Evolutionary conservation across 768 basidiomycete genomes (phyloP).

Genomic region (Auricularia sp.): DNA sequence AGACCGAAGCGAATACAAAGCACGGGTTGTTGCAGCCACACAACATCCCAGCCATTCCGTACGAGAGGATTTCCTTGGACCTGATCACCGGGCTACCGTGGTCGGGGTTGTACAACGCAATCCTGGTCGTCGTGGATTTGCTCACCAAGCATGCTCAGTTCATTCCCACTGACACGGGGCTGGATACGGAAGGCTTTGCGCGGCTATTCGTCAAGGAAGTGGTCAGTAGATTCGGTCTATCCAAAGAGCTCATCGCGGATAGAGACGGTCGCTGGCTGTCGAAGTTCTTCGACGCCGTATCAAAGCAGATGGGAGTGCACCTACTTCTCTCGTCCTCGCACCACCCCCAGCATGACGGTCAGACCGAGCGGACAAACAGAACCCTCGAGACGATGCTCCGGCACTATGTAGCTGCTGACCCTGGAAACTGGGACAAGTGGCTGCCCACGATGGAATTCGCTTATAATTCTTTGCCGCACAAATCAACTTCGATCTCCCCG

Average conservation of each 20-base stretch:
- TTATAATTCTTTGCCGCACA: no score
- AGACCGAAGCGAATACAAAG: not conserved
- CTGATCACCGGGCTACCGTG: slow-evolving; percentile 26
- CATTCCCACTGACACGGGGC: not conserved
- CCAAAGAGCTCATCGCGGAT: no score
- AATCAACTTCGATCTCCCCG: no score
- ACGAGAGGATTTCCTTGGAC: slow-evolving; percentile 13
- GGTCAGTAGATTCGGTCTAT: no score
- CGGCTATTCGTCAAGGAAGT: no score
- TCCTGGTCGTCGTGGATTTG: slow-evolving; percentile 4
- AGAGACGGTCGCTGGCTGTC: no score
- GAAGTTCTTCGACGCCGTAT: no score
- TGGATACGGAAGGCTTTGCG: no score
- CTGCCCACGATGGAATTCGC: no score
- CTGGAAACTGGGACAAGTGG: no score
- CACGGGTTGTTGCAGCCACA: slow-evolving; percentile 11
- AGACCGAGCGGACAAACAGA: slow-evolving; percentile 26
- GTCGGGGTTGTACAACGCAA: slow-evolving; percentile 14
- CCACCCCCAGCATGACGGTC: slow-evolving; percentile 24
- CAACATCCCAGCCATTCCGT: slow-evolving; percentile 15
- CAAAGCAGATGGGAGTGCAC: no score
- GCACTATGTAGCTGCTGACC: slow-evolving; percentile 17
- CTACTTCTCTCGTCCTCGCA: not conserved
- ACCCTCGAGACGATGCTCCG: slow-evolving; percentile 21
- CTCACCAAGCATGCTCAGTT: slow-evolving; percentile 5